phyloP scores from a whole-genome alignment of 306 rosid genomes.

The Begonia masoniana region DNA sequence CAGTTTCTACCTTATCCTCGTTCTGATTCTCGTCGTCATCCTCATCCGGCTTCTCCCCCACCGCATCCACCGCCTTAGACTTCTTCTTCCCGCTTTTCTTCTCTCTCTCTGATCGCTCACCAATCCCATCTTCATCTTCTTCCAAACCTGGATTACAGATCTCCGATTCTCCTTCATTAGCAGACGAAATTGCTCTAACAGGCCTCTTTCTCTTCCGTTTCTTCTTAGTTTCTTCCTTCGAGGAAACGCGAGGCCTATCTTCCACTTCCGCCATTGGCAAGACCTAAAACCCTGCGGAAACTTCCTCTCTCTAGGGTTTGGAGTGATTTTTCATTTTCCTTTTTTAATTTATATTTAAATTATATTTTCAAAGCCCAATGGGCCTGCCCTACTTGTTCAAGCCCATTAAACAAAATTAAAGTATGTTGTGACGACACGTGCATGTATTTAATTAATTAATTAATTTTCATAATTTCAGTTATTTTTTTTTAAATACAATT shows the following conservation, averaged over 20 bases:
- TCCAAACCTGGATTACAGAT: not conserved
- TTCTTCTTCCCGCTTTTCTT: constrained; percentile 11
- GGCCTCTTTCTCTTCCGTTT: constrained; percentile 52
- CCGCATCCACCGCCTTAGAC: constrained; percentile 9
- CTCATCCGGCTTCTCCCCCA: constrained; percentile 4
- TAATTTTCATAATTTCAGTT: too few relatives aligned
- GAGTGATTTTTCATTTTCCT: too few relatives aligned
- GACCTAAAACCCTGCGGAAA: not conserved
- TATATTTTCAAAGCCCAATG: too few relatives aligned
- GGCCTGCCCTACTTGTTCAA: too few relatives aligned
- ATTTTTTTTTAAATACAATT: too few relatives aligned
- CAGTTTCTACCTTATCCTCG: not conserved
- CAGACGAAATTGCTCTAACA: constrained; percentile 11
- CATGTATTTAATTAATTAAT: too few relatives aligned
- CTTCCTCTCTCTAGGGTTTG: not conserved
- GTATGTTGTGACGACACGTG: too few relatives aligned
- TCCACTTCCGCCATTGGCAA: constrained; percentile 26
- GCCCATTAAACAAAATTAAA: too few relatives aligned
- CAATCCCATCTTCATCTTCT: constrained; percentile 1
- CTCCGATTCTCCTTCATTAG: constrained; percentile 1
- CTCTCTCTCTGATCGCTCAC: constrained; percentile 4
- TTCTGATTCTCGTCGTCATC: constrained; percentile 2
- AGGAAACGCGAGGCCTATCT: constrained; percentile 4
- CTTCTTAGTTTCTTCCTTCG: constrained; percentile 18
- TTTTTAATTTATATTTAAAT: too few relatives aligned